phyloP scores from a whole-genome alignment of 1,284 basidiomycete species.

The Sporisorium graminicola region DNA sequence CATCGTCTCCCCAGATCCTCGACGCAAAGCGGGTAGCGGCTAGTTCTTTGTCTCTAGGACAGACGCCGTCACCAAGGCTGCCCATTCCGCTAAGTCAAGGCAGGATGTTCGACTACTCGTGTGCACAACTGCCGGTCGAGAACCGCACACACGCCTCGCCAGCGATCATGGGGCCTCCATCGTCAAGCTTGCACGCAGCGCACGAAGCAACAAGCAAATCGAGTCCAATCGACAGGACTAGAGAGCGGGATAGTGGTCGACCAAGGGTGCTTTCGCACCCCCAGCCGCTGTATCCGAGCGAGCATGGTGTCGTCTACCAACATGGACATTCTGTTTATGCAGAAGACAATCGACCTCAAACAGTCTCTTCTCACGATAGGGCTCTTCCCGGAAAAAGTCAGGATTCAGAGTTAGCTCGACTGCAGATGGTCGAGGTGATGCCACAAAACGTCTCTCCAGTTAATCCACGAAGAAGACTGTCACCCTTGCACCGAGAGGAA shows the following conservation, averaged over 20 bases:
- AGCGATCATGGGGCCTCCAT: constrained; percentile 3
- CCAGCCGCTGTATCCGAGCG: not conserved
- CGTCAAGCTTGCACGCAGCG: not conserved
- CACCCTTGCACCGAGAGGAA: constrained; percentile 1
- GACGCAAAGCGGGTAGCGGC: not conserved
- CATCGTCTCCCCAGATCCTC: not conserved
- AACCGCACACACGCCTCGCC: not conserved
- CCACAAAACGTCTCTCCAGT: not conserved
- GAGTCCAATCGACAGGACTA: no score
- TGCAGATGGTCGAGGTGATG: not conserved
- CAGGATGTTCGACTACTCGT: constrained; percentile 25
- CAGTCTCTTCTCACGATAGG: not conserved
- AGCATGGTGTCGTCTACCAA: constrained; percentile 1
- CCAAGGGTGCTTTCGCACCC: not conserved
- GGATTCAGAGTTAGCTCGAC: not conserved
- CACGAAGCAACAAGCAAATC: not conserved
- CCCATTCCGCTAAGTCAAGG: not conserved
- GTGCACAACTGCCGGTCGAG: constrained; percentile 12
- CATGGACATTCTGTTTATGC: not conserved
- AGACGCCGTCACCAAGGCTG: constrained; percentile 1
- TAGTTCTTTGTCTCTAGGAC: not conserved
- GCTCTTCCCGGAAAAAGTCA: not conserved
- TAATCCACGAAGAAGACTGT: not conserved
- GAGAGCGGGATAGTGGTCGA: not conserved
- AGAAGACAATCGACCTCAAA: not conserved